Evolutionary conservation across 2,329 filamentous ascomycete genomes (phyloP).

Genomic region (Stemphylium beticola): DNA sequence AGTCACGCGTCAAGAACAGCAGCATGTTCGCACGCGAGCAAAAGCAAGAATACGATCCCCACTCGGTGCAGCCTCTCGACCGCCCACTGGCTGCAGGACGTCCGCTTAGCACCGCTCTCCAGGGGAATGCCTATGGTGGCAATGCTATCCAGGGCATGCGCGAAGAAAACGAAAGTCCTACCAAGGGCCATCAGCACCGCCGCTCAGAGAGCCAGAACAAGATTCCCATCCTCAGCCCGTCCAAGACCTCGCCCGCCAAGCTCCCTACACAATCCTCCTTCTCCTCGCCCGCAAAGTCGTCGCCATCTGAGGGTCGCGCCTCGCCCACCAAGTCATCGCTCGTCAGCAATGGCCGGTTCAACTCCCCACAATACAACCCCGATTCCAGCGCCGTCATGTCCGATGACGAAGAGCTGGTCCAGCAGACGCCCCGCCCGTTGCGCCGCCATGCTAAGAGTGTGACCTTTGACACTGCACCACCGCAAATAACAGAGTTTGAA

Average conservation of each 20-base stretch:
- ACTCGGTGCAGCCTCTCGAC: slow-evolving; percentile 77
- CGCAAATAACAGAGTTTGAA: slow-evolving; percentile 96
- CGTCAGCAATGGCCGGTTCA: slow-evolving; percentile 66
- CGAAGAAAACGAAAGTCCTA: slow-evolving; percentile 33
- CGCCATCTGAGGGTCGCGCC: slow-evolving; percentile 53
- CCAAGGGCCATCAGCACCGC: slow-evolving; percentile 48
- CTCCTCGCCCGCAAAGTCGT: slow-evolving; percentile 30
- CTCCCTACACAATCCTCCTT: slow-evolving; percentile 62
- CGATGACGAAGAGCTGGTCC: slow-evolving; percentile 61
- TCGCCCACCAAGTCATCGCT: slow-evolving; percentile 93
- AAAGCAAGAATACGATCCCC: slow-evolving; percentile 90
- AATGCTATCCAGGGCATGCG: slow-evolving; percentile 59
- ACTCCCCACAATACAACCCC: slow-evolving; percentile 50
- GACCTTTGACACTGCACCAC: slow-evolving; percentile 92
- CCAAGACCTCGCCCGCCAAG: slow-evolving; percentile 60
- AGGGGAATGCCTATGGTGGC: slow-evolving; percentile 72
- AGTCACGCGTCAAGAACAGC: slow-evolving; percentile 96
- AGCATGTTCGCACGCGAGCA: slow-evolving; percentile 94
- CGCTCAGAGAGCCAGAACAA: slow-evolving; percentile 65
- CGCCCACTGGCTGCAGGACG: slow-evolving; percentile 73
- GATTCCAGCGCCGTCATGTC: slow-evolving; percentile 44
- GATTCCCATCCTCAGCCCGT: slow-evolving; percentile 64
- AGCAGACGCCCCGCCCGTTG: slow-evolving; percentile 68
- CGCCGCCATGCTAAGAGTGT: slow-evolving; percentile 94
- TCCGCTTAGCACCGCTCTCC: slow-evolving; percentile 64